Conservation (phyloP, 2,329 filamentous ascomycete species). For the Cytospora chrysosperma region DNA sequence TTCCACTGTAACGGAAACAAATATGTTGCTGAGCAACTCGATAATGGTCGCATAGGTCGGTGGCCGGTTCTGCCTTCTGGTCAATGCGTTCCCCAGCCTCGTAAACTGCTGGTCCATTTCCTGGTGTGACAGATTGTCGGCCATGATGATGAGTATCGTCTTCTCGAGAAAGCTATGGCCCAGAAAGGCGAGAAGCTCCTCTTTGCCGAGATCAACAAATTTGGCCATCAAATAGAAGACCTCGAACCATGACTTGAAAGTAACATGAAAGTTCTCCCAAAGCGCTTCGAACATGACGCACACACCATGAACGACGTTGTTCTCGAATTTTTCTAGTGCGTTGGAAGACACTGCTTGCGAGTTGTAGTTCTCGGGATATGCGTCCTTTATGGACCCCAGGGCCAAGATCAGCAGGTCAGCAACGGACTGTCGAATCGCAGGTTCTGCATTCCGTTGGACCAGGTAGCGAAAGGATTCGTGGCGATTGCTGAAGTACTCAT, state of each 20-base stretch:
- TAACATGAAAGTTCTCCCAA: conserved; percentile 62
- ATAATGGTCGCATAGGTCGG: conserved; percentile 56
- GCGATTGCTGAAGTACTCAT: conserved; percentile 59
- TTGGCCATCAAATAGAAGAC: conserved; percentile 69
- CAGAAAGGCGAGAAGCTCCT: conserved; percentile 59
- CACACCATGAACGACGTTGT: conserved; percentile 39
- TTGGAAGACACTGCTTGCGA: conserved; percentile 11
- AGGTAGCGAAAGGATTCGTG: conserved; percentile 62
- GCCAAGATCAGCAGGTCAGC: conserved; percentile 52
- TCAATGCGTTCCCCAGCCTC: conserved; percentile 52
- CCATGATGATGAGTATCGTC: conserved; percentile 58
- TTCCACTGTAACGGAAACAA: conserved; percentile 41
- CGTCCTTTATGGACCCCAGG: conserved; percentile 51
- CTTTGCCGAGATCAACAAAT: conserved; percentile 62
- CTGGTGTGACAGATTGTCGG: conserved; percentile 48
- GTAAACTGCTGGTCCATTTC: conserved; percentile 55
- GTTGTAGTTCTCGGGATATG: conserved; percentile 49
- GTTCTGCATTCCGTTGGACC: conserved; percentile 60
- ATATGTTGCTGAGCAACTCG: conserved; percentile 42
- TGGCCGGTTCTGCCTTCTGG: conserved; percentile 50
- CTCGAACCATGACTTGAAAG: conserved; percentile 70
- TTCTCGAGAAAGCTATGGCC: conserved; percentile 59
- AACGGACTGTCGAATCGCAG: conserved; percentile 52
- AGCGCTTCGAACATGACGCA: conserved; percentile 53
- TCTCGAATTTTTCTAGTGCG: conserved; percentile 31